Evolutionary conservation across 1,284 basidiomycete genomes (phyloP).

Genomic region (Rhodotorula glutinis): DNA sequence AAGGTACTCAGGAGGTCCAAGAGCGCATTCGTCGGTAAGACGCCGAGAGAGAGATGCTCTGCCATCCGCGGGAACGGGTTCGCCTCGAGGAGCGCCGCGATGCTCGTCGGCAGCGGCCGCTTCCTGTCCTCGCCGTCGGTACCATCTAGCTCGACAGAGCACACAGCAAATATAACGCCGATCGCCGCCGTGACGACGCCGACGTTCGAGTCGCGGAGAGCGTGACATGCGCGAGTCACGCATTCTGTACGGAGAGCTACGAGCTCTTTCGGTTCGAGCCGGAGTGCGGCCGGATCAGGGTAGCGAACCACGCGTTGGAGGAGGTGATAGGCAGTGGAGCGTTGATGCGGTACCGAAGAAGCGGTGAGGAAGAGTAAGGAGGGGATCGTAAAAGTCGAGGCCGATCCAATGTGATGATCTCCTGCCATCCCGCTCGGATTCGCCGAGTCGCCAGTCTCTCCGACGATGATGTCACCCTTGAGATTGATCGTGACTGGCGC

Average conservation of each 20-base stretch:
- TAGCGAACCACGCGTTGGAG: slow-evolving; percentile 16
- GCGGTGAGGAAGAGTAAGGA: slow-evolving; percentile 27
- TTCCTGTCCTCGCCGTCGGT: neutral
- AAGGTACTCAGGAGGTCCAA: slow-evolving; percentile 63
- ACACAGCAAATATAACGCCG: slow-evolving; percentile 5
- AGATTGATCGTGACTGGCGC: slow-evolving; percentile 64
- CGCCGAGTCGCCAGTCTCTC: neutral
- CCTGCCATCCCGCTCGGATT: neutral
- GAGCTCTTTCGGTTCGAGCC: slow-evolving; percentile 20
- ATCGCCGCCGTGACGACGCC: slow-evolving; percentile 19
- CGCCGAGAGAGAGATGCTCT: slow-evolving; percentile 50
- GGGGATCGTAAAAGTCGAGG: slow-evolving; percentile 25
- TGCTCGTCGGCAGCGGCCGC: slow-evolving; percentile 9
- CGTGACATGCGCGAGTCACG: slow-evolving; percentile 9
- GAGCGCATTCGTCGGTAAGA: slow-evolving; percentile 56
- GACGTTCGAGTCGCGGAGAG: slow-evolving; percentile 23
- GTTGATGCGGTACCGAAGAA: slow-evolving; percentile 36
- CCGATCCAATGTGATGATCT: slow-evolving; percentile 33
- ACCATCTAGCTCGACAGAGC: slow-evolving; percentile 1
- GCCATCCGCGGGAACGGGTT: slow-evolving; percentile 57
- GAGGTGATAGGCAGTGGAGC: slow-evolving; percentile 26
- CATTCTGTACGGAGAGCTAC: slow-evolving; percentile 1
- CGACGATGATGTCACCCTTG: slow-evolving; percentile 54
- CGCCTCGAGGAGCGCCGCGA: slow-evolving; percentile 12
- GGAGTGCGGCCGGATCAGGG: neutral